phyloP scores from a whole-genome alignment of 2,329 filamentous ascomycete species.

The Clathrospora elynae region DNA sequence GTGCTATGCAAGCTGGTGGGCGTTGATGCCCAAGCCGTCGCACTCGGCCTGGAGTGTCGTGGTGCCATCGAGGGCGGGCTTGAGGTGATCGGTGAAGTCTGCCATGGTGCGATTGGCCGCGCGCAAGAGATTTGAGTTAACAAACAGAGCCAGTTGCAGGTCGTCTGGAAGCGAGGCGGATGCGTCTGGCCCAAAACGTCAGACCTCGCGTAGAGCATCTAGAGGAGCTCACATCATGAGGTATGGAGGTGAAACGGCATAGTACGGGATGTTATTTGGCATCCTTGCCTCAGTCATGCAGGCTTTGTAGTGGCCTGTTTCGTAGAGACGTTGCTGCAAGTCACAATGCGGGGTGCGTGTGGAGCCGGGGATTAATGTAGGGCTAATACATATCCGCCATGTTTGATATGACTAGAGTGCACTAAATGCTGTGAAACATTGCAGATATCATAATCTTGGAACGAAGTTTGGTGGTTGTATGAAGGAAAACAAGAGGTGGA shows the following conservation, averaged over 20 bases:
- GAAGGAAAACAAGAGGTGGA: too few species aligned
- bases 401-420: too few species aligned
- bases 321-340: conserved; percentile 5
- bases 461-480: too few species aligned
- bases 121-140: background rate
- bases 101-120: conserved; percentile 42
- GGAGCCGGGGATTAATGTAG: too few species aligned
- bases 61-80: conserved; percentile 54
- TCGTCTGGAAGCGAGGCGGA: conserved; percentile 6
- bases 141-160: conserved; percentile 9
- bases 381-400: too few species aligned
- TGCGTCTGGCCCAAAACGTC: conserved; percentile 1
- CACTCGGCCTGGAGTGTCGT: conserved; percentile 55
- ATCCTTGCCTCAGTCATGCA: conserved; percentile 20
- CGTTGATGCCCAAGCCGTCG: conserved; percentile 51
- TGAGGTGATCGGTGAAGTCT: conserved; percentile 58
- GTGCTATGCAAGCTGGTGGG: conserved; percentile 54
- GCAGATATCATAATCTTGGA: too few species aligned
- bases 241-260: too few species aligned
- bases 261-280: too few species aligned
- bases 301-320: background rate
- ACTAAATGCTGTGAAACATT: too few species aligned
- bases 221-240: conserved; percentile 8
- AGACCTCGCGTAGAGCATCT: conserved; percentile 1
- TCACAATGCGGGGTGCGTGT: conserved; percentile 18